phyloP scores from a whole-genome alignment of 2,329 filamentous ascomycete genomes.

The Exserohilum rostratum region DNA sequence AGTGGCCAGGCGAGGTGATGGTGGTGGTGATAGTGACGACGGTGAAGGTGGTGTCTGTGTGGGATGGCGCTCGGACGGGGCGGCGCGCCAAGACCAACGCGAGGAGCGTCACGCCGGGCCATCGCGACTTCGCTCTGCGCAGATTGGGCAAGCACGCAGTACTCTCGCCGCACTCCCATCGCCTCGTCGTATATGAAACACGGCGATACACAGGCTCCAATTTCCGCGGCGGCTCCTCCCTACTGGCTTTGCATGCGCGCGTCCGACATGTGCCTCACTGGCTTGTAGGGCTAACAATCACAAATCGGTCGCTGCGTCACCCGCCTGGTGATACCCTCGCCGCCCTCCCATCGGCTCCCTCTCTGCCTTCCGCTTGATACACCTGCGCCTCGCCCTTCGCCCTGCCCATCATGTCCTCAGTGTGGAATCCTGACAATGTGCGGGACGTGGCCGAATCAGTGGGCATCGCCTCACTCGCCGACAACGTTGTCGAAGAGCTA shows the following conservation, averaged over 20 bases:
- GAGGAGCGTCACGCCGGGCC: slow-evolving; percentile 7
- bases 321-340: slow-evolving; percentile 33
- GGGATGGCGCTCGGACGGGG: slow-evolving; percentile 13
- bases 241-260: slow-evolving; percentile 29
- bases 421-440: slow-evolving; percentile 97
- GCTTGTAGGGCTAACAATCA: slow-evolving; percentile 41
- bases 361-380: slow-evolving; percentile 17
- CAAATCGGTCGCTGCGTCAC: slow-evolving; percentile 36
- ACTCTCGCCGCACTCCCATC: neutral
- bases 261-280: slow-evolving; percentile 38
- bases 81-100: slow-evolving; percentile 24
- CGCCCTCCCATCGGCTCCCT: slow-evolving; percentile 25
- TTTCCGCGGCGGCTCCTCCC: slow-evolving; percentile 5
- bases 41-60: neutral
- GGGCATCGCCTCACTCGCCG: slow-evolving; percentile 78
- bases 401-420: slow-evolving; percentile 53
- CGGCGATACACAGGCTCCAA: neutral
- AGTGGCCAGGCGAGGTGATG: neutral
- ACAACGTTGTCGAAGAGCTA: slow-evolving; percentile 85
- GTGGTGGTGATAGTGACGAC: neutral
- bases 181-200: neutral
- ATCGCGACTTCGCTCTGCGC: slow-evolving; percentile 26
- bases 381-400: slow-evolving; percentile 13
- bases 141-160: neutral
- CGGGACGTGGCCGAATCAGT: slow-evolving; percentile 95